Evolutionary conservation across 805 yeast genomes (phyloP), one percentile per base, ranked within the genome.

Genomic region (Jamesozyma spencerorum): DNA sequence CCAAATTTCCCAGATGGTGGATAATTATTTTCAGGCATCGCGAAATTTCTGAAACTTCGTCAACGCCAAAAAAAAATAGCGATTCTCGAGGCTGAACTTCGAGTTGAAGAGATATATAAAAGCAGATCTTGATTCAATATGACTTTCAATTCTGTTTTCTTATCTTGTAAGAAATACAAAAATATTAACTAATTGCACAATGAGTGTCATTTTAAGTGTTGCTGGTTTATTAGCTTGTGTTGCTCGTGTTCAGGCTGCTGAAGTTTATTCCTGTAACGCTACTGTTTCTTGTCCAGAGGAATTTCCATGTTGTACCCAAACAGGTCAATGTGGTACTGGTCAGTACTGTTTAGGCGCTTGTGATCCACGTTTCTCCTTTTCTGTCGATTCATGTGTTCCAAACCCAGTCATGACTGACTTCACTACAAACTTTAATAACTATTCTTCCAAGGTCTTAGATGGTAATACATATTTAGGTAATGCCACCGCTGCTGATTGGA

Each of bases 261-360:
- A 47, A 13, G 42, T 42, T 11, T 39, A 51, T n/a, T 33, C 55
- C 6, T 86, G 95, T 64, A 72, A 71, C 46, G 62, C 71, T 8
- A 66, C 76, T 10, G 44, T 53, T 13, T 51, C 68, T 4, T 87
- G 97, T 65, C 96, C 97, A 2, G 76, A 81, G 55, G 70, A 68
- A 35, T 49, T 57, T n/a, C 97, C 97, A 42, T 87, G 97, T 63
- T 87, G 97, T 61, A 76, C 85, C 11, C 80, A 77, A 49, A 79
- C 73, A 50, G 96, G 96, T 37, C 67, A 63, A 26, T 85, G 94
- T 67, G 94, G 94, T 52, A 72, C 79, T 18, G 94, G 94, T 18
- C 59, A 70, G 14, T 48, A 50, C 38, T 88, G 97, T 68, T 68
- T 87, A 39, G 92, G 90, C 45, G 90, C 94, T 27, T 88, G 97